Conservation (phyloP, 2,329 filamentous ascomycete genomes). For the Aspergillus proliferans region DNA sequence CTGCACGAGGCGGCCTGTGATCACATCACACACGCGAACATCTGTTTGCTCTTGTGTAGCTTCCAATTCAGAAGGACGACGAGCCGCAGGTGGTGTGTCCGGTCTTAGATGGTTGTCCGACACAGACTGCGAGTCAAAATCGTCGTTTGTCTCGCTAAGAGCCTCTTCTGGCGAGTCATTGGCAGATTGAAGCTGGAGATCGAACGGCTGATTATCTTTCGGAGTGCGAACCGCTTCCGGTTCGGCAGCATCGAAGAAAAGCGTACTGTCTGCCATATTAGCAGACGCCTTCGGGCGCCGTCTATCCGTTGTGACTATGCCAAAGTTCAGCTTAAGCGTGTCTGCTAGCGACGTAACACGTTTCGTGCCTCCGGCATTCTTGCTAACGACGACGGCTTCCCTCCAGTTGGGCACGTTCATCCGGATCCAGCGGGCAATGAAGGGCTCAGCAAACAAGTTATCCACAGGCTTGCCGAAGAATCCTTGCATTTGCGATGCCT, state of each 20-base stretch:
- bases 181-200: slow-evolving; percentile 19
- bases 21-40: slow-evolving; percentile 78
- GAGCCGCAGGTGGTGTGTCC: slow-evolving; percentile 32
- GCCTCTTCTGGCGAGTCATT: slow-evolving; percentile 10
- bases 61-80: slow-evolving; percentile 40
- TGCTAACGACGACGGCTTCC: slow-evolving; percentile 90
- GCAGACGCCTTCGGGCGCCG: slow-evolving; percentile 45
- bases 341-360: slow-evolving; percentile 93
- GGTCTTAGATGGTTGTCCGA: slow-evolving; percentile 28
- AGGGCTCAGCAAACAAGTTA: slow-evolving; percentile 90
- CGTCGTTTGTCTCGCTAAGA: slow-evolving; percentile 13
- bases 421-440: slow-evolving; percentile 92
- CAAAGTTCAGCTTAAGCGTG: slow-evolving; percentile 93
- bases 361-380: slow-evolving; percentile 96
- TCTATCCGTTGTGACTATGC: slow-evolving; percentile 66
- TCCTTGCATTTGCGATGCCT: slow-evolving; percentile 95
- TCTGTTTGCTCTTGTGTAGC: slow-evolving; percentile 61
- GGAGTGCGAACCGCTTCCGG: slow-evolving; percentile 25
- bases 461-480: slow-evolving; percentile 98
- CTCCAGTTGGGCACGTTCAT: slow-evolving; percentile 81
- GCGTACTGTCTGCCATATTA: slow-evolving; percentile 71
- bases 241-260: slow-evolving; percentile 60
- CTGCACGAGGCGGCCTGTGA: slow-evolving; percentile 82
- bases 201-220: slow-evolving; percentile 23
- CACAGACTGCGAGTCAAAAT: slow-evolving; percentile 14